phyloP scores from a whole-genome alignment of 2,329 filamentous ascomycete genomes.

The Fusarium tjaetaba region DNA sequence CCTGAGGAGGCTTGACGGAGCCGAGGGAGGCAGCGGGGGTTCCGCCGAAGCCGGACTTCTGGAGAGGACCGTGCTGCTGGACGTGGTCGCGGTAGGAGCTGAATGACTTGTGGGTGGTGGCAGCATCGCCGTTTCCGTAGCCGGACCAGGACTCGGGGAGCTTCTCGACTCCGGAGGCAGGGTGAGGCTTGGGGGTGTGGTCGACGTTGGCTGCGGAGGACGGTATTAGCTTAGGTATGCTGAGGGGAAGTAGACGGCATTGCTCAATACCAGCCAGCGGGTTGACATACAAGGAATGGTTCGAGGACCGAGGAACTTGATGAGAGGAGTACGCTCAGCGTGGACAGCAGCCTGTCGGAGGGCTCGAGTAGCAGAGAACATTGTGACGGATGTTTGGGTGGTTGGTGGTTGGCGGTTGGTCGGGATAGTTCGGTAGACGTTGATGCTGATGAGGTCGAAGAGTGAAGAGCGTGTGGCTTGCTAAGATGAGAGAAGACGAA shows the following conservation, averaged over 20 bases:
- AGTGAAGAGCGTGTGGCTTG: slow-evolving; percentile 1
- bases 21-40: slow-evolving; percentile 76
- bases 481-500: not conserved
- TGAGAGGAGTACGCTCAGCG: slow-evolving; percentile 69
- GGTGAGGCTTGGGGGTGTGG: slow-evolving; percentile 78
- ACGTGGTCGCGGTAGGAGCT: slow-evolving; percentile 81
- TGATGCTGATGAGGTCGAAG: not conserved
- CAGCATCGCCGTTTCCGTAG: slow-evolving; percentile 45
- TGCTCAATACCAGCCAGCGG: not conserved
- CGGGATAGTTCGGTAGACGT: slow-evolving; percentile 18
- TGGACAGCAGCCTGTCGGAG: slow-evolving; percentile 69
- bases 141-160: slow-evolving; percentile 66
- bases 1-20: slow-evolving; percentile 73
- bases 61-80: slow-evolving; percentile 80
- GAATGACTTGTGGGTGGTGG: slow-evolving; percentile 69
- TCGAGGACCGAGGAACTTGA: slow-evolving; percentile 70
- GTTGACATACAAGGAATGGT: slow-evolving; percentile 63
- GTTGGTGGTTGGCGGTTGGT: slow-evolving; percentile 16
- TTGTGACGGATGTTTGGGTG: slow-evolving; percentile 44
- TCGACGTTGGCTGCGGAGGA: slow-evolving; percentile 70
- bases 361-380: slow-evolving; percentile 65
- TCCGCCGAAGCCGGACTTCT: slow-evolving; percentile 69
- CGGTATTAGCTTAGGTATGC: slow-evolving; percentile 33
- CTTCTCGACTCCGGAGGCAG: slow-evolving; percentile 71
- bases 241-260: not conserved